Evolutionary conservation across 257 asterid genomes (phyloP).

Genomic region (Ilex asprella): DNA sequence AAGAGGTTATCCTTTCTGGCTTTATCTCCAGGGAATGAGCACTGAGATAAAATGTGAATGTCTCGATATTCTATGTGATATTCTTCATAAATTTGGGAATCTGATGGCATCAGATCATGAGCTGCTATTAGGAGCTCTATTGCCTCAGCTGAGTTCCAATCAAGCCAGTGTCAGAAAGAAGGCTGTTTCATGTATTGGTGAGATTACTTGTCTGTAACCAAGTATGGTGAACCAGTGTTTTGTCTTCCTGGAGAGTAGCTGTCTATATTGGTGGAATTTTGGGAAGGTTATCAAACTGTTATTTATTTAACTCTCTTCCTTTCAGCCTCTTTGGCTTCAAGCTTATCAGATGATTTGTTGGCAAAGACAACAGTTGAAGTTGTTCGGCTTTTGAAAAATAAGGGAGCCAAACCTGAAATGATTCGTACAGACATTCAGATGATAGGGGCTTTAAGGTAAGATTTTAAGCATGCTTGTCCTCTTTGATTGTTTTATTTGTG

Average conservation of each 20-base stretch:
- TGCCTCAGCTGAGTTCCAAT: constrained; percentile 81
- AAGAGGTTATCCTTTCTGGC: no score
- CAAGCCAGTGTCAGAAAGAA: constrained; percentile 97
- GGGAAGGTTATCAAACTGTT: neutral
- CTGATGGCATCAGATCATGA: constrained; percentile 84
- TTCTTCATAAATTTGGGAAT: constrained; percentile 94
- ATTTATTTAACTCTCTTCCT: constrained; percentile 16
- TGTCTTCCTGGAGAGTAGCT: neutral
- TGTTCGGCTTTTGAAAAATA: constrained; percentile 59
- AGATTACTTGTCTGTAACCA: constrained; percentile 13
- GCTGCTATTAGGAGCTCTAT: constrained; percentile 56
- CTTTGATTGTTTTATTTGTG: neutral
- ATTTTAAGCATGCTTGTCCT: constrained; percentile 1
- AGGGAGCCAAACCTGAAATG: constrained; percentile 65
- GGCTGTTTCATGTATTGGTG: constrained; percentile 94
- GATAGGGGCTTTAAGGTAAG: constrained; percentile 96
- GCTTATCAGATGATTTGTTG: constrained; percentile 95
- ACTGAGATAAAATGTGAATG: constrained; percentile 95
- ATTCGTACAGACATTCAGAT: constrained; percentile 93
- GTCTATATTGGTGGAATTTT: neutral
- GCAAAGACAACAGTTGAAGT: constrained; percentile 87
- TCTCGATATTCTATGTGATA: constrained; percentile 90
- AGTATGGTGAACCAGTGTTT: neutral
- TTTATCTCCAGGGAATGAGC: constrained; percentile 59
- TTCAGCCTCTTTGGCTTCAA: constrained; percentile 92